phyloP scores from a whole-genome alignment of 768 basidiomycete genomes.

The Calvatia gigantea region DNA sequence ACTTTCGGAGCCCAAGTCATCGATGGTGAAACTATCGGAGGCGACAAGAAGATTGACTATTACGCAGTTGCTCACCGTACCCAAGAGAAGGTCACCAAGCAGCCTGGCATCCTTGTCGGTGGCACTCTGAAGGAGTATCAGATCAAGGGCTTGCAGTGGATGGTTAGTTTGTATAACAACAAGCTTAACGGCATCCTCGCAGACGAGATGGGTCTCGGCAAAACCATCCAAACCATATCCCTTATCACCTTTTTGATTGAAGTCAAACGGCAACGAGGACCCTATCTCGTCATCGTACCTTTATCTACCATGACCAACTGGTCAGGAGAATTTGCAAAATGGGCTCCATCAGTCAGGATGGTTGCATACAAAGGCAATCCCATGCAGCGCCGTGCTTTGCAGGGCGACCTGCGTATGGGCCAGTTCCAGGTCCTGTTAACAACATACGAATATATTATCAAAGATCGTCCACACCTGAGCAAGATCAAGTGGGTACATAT shows the following conservation, averaged over 20 bases:
- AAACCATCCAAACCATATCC: constrained; percentile 94
- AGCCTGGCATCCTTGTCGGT: constrained; percentile 74
- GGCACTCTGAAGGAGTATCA: constrained; percentile 95
- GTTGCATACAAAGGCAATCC: constrained; percentile 94
- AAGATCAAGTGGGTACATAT: constrained; percentile 96
- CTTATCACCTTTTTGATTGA: constrained; percentile 95
- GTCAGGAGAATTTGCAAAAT: constrained; percentile 95
- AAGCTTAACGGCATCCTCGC: constrained; percentile 92
- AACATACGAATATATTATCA: constrained; percentile 97
- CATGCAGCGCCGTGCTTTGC: constrained; percentile 70
- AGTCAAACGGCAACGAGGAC: constrained; percentile 83
- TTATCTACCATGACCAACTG: constrained; percentile 97
- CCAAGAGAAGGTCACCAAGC: constrained; percentile 77
- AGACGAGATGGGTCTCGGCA: constrained; percentile 97
- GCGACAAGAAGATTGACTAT: constrained; percentile 85
- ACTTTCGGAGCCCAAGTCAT: constrained; percentile 84
- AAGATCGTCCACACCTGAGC: constrained; percentile 85
- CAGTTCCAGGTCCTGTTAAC: constrained; percentile 92
- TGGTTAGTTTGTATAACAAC: constrained; percentile 98
- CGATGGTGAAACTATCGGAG: constrained; percentile 54
- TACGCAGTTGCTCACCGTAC: constrained; percentile 93
- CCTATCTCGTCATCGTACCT: constrained; percentile 94
- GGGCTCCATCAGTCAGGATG: constrained; percentile 81
- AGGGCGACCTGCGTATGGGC: constrained; percentile 70
- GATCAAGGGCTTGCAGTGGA: constrained; percentile 94